Evolutionary conservation across 495 filamentous ascomycete genomes (phyloP).

Genomic region (Xylaria bambusicola): DNA sequence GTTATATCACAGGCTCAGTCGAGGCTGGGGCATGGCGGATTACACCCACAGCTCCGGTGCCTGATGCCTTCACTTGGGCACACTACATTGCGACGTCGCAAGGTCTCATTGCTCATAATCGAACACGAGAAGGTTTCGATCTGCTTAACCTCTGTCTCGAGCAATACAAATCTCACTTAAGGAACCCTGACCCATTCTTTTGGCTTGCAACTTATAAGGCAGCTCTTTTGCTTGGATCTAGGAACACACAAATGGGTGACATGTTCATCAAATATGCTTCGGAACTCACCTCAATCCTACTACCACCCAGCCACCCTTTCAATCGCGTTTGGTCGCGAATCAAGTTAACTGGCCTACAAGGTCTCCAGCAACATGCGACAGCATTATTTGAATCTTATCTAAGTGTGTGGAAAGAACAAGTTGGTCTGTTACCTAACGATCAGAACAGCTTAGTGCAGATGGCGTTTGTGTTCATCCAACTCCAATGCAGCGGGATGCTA

Average conservation of each 20-base stretch:
- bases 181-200: constrained; percentile 18
- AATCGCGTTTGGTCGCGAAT: constrained; percentile 32
- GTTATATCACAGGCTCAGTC: constrained; percentile 35
- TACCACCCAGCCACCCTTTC: constrained; percentile 29
- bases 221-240: constrained; percentile 26
- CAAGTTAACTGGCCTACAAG: constrained; percentile 25
- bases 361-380: constrained; percentile 26
- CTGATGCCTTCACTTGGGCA: constrained; percentile 32
- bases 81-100: constrained; percentile 32
- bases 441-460: constrained; percentile 27
- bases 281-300: constrained; percentile 21
- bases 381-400: constrained; percentile 32
- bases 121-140: constrained; percentile 7
- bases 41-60: constrained; percentile 22
- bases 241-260: constrained; percentile 19
- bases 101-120: constrained; percentile 27
- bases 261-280: constrained; percentile 27
- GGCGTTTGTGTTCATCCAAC: constrained; percentile 32
- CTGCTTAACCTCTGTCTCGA: constrained; percentile 14
- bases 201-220: constrained; percentile 23
- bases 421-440: constrained; percentile 21
- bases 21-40: constrained; percentile 32
- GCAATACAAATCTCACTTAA: constrained; percentile 14
- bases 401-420: constrained; percentile 28
- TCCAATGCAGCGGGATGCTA: constrained; percentile 30